Evolutionary conservation across 139 green algal species (phyloP).

Genomic region (Volvox reticuliferus): DNA sequence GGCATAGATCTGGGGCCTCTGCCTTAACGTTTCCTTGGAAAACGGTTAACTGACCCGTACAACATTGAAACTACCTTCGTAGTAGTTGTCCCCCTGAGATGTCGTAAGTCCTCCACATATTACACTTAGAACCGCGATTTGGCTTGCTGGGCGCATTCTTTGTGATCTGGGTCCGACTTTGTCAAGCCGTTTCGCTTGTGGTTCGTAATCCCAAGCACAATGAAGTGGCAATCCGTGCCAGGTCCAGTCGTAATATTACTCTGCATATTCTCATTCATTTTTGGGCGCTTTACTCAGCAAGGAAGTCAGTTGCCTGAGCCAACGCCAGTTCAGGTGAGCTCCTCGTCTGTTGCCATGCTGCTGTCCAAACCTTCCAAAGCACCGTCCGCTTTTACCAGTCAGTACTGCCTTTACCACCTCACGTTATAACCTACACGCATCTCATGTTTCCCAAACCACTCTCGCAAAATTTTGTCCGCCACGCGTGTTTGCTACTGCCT

Average conservation of each 20-base stretch:
- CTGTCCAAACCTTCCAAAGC: background rate
- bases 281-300: constrained; percentile 35
- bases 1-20: no score
- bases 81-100: no score
- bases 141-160: no score
- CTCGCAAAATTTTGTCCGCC: background rate
- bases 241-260: constrained; percentile 9
- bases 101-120: no score
- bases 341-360: background rate
- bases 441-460: background rate
- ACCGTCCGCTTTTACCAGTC: background rate
- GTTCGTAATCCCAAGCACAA: background rate
- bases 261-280: constrained; percentile 18
- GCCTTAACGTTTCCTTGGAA: no score
- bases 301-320: constrained; percentile 33
- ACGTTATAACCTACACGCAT: background rate
- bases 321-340: constrained; percentile 10
- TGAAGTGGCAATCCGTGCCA: constrained; percentile 16
- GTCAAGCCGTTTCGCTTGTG: no score
- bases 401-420: no score
- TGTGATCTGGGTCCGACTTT: no score
- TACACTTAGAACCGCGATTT: no score
- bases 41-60: no score
- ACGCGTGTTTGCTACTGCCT: background rate
- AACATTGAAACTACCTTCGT: no score